These are phyloP conservation scores for Macrolepiota albuminosa DNA, from an alignment of 768 basidiomycete species.

Conservation along the genomic window DNA sequence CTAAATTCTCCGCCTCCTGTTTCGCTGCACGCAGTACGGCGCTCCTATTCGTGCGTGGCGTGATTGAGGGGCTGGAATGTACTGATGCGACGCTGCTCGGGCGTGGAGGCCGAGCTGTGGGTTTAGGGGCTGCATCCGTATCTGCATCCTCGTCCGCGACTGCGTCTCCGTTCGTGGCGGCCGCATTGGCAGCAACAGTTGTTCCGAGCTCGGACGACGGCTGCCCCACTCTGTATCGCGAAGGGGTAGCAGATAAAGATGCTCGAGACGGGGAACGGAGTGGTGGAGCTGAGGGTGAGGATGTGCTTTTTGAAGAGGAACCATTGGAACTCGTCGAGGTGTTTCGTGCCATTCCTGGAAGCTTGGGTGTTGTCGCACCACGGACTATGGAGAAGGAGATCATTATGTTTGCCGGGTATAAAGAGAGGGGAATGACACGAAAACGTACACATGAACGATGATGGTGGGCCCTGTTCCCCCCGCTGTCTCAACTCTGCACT, in stretches of 20 bases:
- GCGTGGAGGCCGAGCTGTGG: conserved; percentile 32
- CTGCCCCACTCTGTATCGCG: conserved; percentile 11
- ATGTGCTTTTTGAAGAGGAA: conserved; percentile 5
- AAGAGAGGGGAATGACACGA: not conserved
- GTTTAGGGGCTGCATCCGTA: conserved; percentile 4
- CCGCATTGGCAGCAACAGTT: conserved; percentile 22
- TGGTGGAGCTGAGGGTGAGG: not conserved
- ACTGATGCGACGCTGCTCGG: conserved; percentile 44
- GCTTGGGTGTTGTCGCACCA: conserved; percentile 34
- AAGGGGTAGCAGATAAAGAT: conserved; percentile 24
- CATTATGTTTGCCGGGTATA: not conserved
- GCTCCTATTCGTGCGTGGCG: conserved; percentile 70
- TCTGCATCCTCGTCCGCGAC: not conserved
- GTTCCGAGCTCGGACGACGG: conserved; percentile 21
- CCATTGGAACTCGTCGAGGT: conserved; percentile 33
- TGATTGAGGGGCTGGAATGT: conserved; percentile 49
- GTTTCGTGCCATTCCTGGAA: conserved; percentile 40
- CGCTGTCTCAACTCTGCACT: conserved; percentile 64
- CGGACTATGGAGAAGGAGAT: conserved; percentile 38
- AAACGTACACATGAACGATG: conserved; percentile 68
- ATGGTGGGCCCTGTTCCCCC: conserved; percentile 58
- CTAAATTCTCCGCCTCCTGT: conserved; percentile 47
- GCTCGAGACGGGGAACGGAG: conserved; percentile 20
- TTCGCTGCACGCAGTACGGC: conserved; percentile 69
- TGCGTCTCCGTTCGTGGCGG: not conserved